Evolutionary conservation across 192 early-diverging fungal genomes (phyloP).

Genomic region (Physocladia obscura): DNA sequence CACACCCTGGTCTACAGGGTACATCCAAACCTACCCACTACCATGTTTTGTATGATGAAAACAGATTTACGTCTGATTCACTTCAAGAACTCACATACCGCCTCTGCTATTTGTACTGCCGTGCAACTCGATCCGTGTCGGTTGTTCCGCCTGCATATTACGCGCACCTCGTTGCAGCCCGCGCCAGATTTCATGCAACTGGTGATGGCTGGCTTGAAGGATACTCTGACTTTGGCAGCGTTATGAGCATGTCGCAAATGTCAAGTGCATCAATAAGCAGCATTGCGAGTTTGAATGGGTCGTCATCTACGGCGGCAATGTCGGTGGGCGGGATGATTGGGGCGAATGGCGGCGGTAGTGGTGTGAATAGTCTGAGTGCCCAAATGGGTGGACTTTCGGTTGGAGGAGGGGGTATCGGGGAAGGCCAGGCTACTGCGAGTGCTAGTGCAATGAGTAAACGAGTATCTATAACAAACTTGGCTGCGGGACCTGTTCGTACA

Average conservation of each 20-base stretch:
- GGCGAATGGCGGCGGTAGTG: not conserved
- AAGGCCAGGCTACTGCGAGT: not conserved
- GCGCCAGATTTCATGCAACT: conserved; percentile 80
- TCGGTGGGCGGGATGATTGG: conserved; percentile 12
- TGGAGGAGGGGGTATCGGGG: not conserved
- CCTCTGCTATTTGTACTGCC: conserved; percentile 85
- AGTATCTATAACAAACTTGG: conserved; percentile 15
- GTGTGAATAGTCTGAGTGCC: not conserved
- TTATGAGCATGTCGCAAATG: conserved; percentile 1
- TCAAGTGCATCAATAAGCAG: conserved; percentile 8
- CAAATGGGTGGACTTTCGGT: conserved; percentile 18
- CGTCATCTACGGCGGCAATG: not conserved
- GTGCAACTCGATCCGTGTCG: conserved; percentile 83
- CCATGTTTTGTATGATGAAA: conserved; percentile 86
- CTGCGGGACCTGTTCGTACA: conserved; percentile 21
- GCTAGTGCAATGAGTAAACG: conserved; percentile 8
- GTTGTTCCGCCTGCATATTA: conserved; percentile 91
- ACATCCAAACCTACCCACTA: conserved; percentile 92
- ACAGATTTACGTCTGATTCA: conserved; percentile 72
- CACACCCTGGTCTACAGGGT: conserved; percentile 89
- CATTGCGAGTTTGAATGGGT: conserved; percentile 23
- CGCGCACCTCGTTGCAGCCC: conserved; percentile 83
- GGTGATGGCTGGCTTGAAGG: conserved; percentile 51
- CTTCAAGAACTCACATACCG: conserved; percentile 86
- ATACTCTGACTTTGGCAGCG: conserved; percentile 25